phyloP scores from a whole-genome alignment of 805 yeast genomes.

The Starmerella riodocensis region DNA sequence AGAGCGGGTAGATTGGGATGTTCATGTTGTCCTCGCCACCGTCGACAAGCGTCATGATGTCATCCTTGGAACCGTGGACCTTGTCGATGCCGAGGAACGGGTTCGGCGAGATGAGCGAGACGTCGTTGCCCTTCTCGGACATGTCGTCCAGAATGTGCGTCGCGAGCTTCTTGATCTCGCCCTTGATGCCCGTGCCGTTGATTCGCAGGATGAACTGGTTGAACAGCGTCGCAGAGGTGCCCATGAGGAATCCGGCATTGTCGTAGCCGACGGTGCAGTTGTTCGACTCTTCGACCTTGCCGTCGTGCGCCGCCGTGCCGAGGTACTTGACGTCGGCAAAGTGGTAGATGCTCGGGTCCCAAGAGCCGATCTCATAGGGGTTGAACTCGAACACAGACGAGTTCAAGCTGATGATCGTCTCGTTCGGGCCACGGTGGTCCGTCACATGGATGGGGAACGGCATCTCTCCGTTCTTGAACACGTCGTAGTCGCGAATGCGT shows the following conservation, averaged over 20 bases:
- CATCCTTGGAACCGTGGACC: conserved; percentile 21
- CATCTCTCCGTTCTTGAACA: conserved; percentile 45
- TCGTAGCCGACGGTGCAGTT: conserved; percentile 56
- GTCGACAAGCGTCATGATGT: conserved; percentile 45
- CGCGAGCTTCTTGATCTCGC: conserved; percentile 36
- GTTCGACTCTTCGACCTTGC: conserved; percentile 34
- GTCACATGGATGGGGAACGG: conserved; percentile 53
- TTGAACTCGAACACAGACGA: conserved; percentile 38
- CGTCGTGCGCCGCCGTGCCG: conserved; percentile 48
- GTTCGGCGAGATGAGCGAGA: conserved; percentile 60
- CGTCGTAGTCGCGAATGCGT: conserved; percentile 42
- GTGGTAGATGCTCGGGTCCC: conserved; percentile 55
- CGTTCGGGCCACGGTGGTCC: conserved; percentile 30
- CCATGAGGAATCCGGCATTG: conserved; percentile 60
- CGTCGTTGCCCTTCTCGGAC: conserved; percentile 32
- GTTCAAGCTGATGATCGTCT: conserved; percentile 39
- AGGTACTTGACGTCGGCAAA: conserved; percentile 55
- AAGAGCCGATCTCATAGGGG: conserved; percentile 61
- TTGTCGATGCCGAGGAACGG: conserved; percentile 38
- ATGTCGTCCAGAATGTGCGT: conserved; percentile 32
- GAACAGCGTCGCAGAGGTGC: conserved; percentile 40
- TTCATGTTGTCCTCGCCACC: conserved; percentile 74
- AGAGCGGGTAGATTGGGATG: conserved; percentile 52
- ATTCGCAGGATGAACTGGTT: conserved; percentile 35
- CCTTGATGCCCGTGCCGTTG: conserved; percentile 39